phyloP scores from a whole-genome alignment of 2,329 filamentous ascomycete genomes.

The Fusarium siculi region DNA sequence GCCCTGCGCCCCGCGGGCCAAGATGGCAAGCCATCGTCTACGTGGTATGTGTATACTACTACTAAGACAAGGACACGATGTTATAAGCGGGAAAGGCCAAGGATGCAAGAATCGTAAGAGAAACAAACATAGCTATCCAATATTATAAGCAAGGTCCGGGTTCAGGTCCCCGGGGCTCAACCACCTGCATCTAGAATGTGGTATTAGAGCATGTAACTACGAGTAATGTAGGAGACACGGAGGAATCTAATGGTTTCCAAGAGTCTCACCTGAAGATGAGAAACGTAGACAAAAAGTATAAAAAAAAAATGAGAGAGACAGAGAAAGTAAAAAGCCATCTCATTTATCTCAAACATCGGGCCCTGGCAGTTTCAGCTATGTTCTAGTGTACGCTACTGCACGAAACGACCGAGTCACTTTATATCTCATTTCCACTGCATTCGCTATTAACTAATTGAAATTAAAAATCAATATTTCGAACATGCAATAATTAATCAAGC shows the following conservation, averaged over 20 bases:
- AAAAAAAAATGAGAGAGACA: background rate
- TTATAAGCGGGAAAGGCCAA: conserved; percentile 1
- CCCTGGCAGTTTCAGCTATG: conserved; percentile 28
- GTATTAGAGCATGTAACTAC: background rate
- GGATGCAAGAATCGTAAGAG: conserved; percentile 14
- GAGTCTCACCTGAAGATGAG: conserved; percentile 15
- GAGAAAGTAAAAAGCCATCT: background rate
- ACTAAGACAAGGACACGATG: conserved; percentile 22
- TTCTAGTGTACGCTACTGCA: conserved; percentile 28
- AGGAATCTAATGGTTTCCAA: background rate
- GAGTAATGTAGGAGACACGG: background rate
- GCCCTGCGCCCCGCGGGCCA: conserved; percentile 17
- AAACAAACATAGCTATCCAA: conserved; percentile 3
- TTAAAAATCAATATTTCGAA: background rate
- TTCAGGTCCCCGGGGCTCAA: background rate
- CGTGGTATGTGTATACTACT: background rate
- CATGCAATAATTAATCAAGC: background rate
- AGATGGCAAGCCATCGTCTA: conserved; percentile 4
- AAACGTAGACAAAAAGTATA: conserved; percentile 8
- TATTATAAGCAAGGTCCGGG: background rate
- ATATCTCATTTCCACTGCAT: conserved; percentile 29
- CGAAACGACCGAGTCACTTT: conserved; percentile 24
- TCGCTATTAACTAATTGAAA: background rate
- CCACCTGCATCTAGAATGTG: background rate
- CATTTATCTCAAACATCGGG: conserved; percentile 23